A percentile compares a stretch with the other conserved stretches of the same genome.
Conservation (phyloP, 192 early-diverging fungal species). For the Coemansia sp. region DNA sequence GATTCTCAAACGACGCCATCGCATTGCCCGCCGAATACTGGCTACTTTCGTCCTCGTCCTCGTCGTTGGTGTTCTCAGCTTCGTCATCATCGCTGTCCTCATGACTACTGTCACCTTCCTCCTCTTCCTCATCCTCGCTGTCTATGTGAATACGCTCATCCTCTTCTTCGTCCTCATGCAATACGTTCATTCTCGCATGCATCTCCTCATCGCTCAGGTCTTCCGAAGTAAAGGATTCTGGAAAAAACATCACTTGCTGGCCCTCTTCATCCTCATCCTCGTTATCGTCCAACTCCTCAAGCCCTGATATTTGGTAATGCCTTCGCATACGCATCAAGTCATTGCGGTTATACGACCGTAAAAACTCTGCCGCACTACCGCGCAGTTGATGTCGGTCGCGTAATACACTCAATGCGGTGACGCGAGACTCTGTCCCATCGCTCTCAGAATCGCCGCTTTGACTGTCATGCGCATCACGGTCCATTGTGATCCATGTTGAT, state of each 20-base stretch:
- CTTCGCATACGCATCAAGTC: constrained; percentile 2
- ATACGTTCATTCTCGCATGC: neutral
- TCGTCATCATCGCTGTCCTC: constrained; percentile 21
- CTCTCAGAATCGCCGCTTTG: neutral
- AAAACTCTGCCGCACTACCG: neutral
- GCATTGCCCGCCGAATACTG: neutral
- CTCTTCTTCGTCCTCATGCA: constrained; percentile 4
- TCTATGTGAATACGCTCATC: too few species aligned
- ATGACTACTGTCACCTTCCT: neutral
- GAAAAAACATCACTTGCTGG: neutral
- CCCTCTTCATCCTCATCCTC: neutral
- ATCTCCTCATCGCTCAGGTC: constrained; percentile 2
- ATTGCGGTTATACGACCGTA: constrained; percentile 3
- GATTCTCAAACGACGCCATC: constrained; percentile 23
- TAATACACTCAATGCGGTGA: neutral
- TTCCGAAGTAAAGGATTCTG: neutral
- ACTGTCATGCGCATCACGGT: constrained; percentile 2
- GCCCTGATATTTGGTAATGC: neutral
- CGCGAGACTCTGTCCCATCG: neutral
- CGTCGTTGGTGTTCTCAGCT: constrained; percentile 12
- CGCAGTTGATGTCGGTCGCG: neutral
- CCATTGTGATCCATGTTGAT: constrained; percentile 46
- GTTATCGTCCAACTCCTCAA: neutral
- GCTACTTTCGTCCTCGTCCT: constrained; percentile 6
- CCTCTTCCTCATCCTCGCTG: too few species aligned